Base-by-base conservation (phyloP, 331 rosid species). In the Ulmus americana region DNA sequence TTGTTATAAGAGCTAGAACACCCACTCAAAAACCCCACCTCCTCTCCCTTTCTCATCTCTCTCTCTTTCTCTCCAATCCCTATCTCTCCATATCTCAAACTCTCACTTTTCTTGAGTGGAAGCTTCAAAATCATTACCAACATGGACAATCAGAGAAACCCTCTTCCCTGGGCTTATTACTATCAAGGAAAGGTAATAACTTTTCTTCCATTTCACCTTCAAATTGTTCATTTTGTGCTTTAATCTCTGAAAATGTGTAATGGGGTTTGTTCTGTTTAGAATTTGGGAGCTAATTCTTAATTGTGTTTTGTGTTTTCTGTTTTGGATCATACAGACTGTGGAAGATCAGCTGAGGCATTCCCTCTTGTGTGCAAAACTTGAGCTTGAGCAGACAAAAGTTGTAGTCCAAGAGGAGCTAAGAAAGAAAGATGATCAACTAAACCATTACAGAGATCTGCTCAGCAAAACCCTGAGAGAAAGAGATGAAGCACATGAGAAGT, bases 401-500 rank as follows among this genome's bases (percentile, higher is more conserved):
- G 81, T 84, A 55, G 95, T 76, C 1, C 90, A 85, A 45, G 97
- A 90, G 48, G 99, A 94, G 74, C 90, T 94, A 1, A 79, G 82
- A 69, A 94, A 85, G 74, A 90, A 90, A 65, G 97, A 94, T 49
- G 91, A 90, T 18, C 95, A 90, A 65, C 39, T 94, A 4, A 15
- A 50, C 14, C 78, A 76, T 20, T 88, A 87, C 45, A 87, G 82
- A 63, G 95, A 85, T 60, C 81, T 87, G 28, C 81, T 87, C 6
- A 78, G 38, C 81, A 87, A 74, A 51, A 69, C 91, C 78, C 78
- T 79, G 11, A 75, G 71, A 70, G 97, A 94, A 61, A 87, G 90
- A 82, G 99, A 94, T 51, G 96, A 94, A 73, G 96, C 88, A 6
- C 88, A 82, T 7, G 95, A 82, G 2, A 87, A 87, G 73, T 84